Base-by-base conservation (phyloP, 495 filamentous ascomycete species). In the Podospora australis region DNA sequence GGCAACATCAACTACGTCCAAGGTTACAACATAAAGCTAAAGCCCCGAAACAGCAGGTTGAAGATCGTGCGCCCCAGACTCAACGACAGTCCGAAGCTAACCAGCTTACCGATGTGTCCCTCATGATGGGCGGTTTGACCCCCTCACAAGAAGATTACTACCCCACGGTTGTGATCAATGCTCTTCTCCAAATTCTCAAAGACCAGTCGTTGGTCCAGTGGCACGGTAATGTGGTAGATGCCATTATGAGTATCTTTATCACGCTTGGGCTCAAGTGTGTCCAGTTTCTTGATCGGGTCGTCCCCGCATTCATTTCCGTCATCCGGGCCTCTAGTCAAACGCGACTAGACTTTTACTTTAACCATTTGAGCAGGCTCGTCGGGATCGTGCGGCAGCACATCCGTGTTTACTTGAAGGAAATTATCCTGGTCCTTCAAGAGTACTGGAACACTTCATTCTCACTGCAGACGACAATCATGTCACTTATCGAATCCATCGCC, bases 81-180 rank as follows among this genome's bases (percentile, higher is more conserved):
- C 74, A 83, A 54, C 72, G 78, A 9, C 72, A 74, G 16, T 73
- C 75, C 22, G 82, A 87, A 58, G 73, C 79, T 6, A 72, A 71
- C 28, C 74, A 76, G 22, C 78, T 92, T 45, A 94, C 90, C 11
- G 92, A 99, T 70, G 94, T 99, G 40, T 90, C 89, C 11, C 74
- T 99, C 17, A 95, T 99, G 70, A 97, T 99, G 90, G 85, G 84
- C 51, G 90, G 92, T 9, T 77, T 96, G n/a, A 96, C 90, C 2
- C 94, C 92, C 2, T 95, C 89, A 0, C 92, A 88, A 50, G 94
- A 99, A 58, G 92, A 99, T 49, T 99, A 97, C 59, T 97, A 95
- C 59, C 92, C 92, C 2, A 97, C 94, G 0, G 90, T 99, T 16
- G 94, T 96, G 32, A 95, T 99, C 58, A 92, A 94, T 56, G 91